Base-by-base conservation (phyloP, 2,329 filamentous ascomycete species). In the Fusarium begoniae region DNA sequence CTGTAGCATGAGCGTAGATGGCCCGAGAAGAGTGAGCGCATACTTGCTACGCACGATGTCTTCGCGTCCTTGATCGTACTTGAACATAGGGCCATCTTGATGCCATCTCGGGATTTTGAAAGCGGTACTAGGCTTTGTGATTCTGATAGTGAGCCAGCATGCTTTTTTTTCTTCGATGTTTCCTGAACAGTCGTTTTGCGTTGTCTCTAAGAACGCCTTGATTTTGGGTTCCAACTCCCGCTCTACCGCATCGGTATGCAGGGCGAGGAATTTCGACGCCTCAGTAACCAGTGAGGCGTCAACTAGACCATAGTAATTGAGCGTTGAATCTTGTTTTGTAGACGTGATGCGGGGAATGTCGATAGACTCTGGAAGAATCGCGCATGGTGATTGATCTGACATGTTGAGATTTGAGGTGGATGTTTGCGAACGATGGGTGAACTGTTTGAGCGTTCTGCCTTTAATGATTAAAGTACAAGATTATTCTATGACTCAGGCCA, bases 381-480 rank as follows among this genome's bases (percentile, higher is more conserved):
- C 59, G 8, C 6, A 45, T 22, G 63, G 59, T 55, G 37, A 22
- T 35, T 44, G 59, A 22, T 64, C 40, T 1, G 45, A 44, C 63
- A 65, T 65, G 9, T 47, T 64, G 26, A 14, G 13, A 20, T 4
- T n/a, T 24, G 26, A 28, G 22, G 5, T 32, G 22, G 24, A 1
- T 0, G 8, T 1, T 30, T 56, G 32, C 1, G 11, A 4, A 55
- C 0, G 20, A 28, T 18, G 10, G 7, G 2, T 1, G 24, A 26
- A n/a, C 4, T 2, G 1, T 6, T 13, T 7, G 4, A 17, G 24
- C 11, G 22, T 28, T 3, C 24, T 40, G 35, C 15, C 24, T 18
- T n/a, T n/a, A 0, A 2, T 13, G 6, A n/a, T 18, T 10, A 4
- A 41, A 10, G 5, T n/a, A 4, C 8, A n/a, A 28, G 35, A 40